Evolutionary conservation across 2,329 filamentous ascomycete genomes (phyloP), one percentile per base, ranked within the genome.

Genomic region (Sclerotinia trifoliorum): DNA sequence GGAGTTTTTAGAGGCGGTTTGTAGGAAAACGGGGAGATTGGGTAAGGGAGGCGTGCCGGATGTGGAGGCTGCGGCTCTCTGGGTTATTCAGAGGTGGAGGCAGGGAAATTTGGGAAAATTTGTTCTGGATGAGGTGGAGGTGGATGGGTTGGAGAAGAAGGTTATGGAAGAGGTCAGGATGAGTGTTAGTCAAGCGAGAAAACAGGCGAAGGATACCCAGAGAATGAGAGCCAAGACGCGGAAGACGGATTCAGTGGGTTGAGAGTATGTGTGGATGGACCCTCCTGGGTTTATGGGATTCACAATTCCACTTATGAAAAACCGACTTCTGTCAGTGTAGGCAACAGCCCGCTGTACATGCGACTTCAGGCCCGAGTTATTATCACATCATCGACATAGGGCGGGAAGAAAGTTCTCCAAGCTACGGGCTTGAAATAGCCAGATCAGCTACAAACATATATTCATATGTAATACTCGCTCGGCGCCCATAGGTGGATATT

Each of bases 11-110:
- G 83, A 86, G 19, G 85, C 82, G 1, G 87, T 96, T 26, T 93
- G 92, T 24, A 81, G 76, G 65, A 89, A 88, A 73, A 92, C 91
- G 11, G 95, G 95, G 10, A 87, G 92, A 71, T 79, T 98, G 63
- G 84, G 84, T 58, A 89, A 90, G 71, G 91, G 92, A 1, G 93
- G 92, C 0, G 78, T 84, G 13, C 88, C 90, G 0, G 89, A 92
- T 76, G 80, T 86, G 35, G 89, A 93, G 65, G 87, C 87, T 10
- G 88, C 93, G 2, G 94, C 94, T 2, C 80, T 93, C 48, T 92
- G 92, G 84, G 82, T 96, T 68, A 84, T 98, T 17, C 89, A 93
- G 74, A 86, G 89, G 76, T 99, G 93, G 91, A 86, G 94, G 63
- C 84, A 83, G 32, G 95, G 95, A 1, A 81, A 86, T 42, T 76